Base-by-base conservation (phyloP, 805 yeast genomes). In the Metschnikowia arizonensis region DNA sequence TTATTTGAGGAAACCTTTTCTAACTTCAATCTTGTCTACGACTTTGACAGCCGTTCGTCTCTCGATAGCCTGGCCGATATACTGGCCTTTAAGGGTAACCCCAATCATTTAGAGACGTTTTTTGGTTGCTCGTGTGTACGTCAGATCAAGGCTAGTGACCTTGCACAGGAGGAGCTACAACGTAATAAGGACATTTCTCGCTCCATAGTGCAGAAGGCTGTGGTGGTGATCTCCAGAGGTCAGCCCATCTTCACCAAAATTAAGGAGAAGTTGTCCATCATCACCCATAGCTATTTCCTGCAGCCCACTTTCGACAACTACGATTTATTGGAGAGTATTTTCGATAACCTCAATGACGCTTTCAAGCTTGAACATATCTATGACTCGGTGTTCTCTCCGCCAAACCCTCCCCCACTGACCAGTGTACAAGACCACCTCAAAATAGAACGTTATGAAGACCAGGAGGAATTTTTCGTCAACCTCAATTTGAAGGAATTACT, bases 51-150 rank as follows among this genome's bases (percentile, higher is more conserved):
- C 25, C 64, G 70, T 17, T 56, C 55, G 21, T 70, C 79, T 10
- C 77, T 82, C 15, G 81, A 69, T 40, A 63, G 73, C 47, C 64
- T 70, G 30, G 59, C 59, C 6, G 72, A 65, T 47, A 57, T 64
- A 26, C 60, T 61, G 34, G 50, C 54, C 12, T 72, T 60, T 50
- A 58, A 59, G 38, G 63, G 66, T 4, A 79, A 59, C 61, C 77
- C 59, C 52, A 68, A 62, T 55, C 67, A 54, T 57, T 68, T 54
- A 65, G 76, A 58, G 32, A 93, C 99, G 0, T 64, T 89, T n/a
- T 93, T 93, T 72, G 99, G 96, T 1, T 87, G 96, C 50, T 83
- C 96, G 0, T 93, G 99, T 66, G 88, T 90, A 24, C 76, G 96
- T 31, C 98, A 91, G 64, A 75, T 91, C 33, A 72, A 78, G 33